Evolutionary conservation across 78 protist species (phyloP).

Genomic region (Dictyostelium firmibasis): DNA sequence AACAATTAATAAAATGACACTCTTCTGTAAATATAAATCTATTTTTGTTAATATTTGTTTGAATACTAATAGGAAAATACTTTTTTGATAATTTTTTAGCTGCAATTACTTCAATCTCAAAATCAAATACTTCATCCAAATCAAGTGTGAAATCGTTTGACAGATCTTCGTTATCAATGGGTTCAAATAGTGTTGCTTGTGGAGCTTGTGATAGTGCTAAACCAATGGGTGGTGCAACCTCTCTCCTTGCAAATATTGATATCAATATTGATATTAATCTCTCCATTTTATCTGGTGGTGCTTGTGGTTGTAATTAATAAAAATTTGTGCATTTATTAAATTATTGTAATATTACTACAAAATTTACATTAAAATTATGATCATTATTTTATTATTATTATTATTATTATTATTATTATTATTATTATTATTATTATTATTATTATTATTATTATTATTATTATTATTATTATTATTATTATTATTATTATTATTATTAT

Average conservation of each 20-base stretch:
- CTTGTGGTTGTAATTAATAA: not conserved
- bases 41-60: no score
- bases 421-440: no score
- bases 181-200: not conserved
- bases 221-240: not conserved
- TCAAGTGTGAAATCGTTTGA: not conserved
- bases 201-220: not conserved
- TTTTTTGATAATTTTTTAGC: not conserved
- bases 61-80: no score
- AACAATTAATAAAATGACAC: no score
- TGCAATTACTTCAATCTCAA: not conserved
- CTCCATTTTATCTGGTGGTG: not conserved
- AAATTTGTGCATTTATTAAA: not conserved
- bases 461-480: no score
- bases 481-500: no score
- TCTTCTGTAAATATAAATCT: no score
- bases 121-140: not conserved
- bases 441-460: no score
- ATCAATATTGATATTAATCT: not conserved
- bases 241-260: not conserved
- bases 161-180: not conserved
- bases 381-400: no score
- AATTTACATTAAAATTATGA: not conserved
- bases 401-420: no score
- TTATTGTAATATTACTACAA: not conserved